These are phyloP conservation scores for Thielaviopsis ethacetica DNA, from an alignment of 2,329 filamentous ascomycete genomes.

Conservation along the genomic window DNA sequence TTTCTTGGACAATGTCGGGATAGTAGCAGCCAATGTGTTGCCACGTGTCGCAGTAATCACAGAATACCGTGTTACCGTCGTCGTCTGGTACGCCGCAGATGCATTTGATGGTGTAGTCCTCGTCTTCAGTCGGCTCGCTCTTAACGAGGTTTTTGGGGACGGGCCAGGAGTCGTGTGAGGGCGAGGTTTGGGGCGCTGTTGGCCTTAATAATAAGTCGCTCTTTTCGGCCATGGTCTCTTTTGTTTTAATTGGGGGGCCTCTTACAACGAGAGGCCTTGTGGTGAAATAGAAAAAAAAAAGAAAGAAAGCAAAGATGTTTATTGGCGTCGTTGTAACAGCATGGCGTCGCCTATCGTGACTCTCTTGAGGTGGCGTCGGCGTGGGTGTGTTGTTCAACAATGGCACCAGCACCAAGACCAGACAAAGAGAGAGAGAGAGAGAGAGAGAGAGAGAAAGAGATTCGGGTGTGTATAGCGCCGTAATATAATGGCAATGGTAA, in stretches of 20 bases:
- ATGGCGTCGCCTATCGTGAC: conserved; percentile 35
- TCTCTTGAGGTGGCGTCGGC: background rate
- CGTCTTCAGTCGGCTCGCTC: conserved; percentile 46
- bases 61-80: conserved; percentile 94
- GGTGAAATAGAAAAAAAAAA: conserved; percentile 20
- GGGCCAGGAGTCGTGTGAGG: background rate
- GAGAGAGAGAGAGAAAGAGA: background rate
- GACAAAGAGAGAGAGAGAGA: background rate
- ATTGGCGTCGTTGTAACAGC: conserved; percentile 36
- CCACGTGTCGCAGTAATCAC: conserved; percentile 92
- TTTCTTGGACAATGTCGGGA: conserved; percentile 50
- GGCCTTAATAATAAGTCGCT: conserved; percentile 31
- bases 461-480: background rate
- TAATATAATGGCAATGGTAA: background rate
- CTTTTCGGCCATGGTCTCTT: conserved; percentile 47
- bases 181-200: conserved; percentile 23
- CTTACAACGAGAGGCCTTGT: conserved; percentile 12
- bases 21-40: conserved; percentile 98
- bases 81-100: conserved; percentile 88
- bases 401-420: background rate
- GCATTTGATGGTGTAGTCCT: conserved; percentile 93
- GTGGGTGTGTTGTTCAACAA: background rate
- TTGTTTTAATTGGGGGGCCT: conserved; percentile 20
- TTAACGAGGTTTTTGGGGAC: conserved; percentile 21
- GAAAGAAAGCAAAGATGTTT: conserved; percentile 26